Percentiles rank a stretch among this genome's conserved stretches.
These are phyloP conservation scores for Kuraishia piskuri DNA, from an alignment of 805 yeast genomes.

Conservation along the genomic window DNA sequence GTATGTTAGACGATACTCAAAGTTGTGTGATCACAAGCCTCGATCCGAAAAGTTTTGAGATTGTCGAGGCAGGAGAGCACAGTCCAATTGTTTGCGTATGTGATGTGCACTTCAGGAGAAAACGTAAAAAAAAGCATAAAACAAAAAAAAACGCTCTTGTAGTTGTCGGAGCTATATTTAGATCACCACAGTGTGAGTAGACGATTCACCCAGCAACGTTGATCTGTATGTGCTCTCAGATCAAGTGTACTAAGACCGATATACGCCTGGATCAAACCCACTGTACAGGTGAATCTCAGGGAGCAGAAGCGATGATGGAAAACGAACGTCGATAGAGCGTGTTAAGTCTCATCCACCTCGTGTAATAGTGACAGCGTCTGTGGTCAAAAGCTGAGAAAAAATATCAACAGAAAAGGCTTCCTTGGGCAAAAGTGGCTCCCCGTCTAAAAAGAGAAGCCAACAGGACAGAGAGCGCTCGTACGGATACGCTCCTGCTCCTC, in stretches of 20 bases:
- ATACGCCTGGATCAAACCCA: too few relatives aligned
- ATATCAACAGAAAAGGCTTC: neutral
- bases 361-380: neutral
- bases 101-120: too few relatives aligned
- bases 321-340: neutral
- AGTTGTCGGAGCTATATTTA: neutral
- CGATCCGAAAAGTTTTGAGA: too few relatives aligned
- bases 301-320: neutral
- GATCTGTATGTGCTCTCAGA: neutral
- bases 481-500: neutral
- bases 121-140: too few relatives aligned
- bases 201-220: neutral
- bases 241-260: too few relatives aligned
- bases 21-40: too few relatives aligned
- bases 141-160: too few relatives aligned
- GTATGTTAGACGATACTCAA: too few relatives aligned
- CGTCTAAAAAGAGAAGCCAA: neutral
- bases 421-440: neutral
- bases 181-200: neutral
- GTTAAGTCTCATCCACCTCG: neutral
- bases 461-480: neutral
- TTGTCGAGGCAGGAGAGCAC: too few relatives aligned
- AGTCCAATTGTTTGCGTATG: too few relatives aligned
- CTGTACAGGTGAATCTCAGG: neutral
- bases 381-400: too few relatives aligned